Conservation (phyloP, 257 asterid species). For the Capsicum pubescens region DNA sequence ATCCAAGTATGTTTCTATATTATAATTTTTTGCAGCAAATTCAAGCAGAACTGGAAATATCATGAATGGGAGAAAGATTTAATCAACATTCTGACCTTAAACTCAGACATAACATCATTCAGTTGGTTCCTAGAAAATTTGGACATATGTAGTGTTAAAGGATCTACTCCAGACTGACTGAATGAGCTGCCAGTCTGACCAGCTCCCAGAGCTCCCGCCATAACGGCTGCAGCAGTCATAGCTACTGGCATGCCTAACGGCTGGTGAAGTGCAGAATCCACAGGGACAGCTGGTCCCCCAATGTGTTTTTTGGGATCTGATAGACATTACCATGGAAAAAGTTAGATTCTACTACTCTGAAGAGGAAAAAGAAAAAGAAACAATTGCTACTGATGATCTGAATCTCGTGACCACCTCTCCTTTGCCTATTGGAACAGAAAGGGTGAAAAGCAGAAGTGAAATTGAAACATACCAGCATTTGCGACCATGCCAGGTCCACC, state of each 20-base stretch:
- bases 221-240: constrained; percentile 78
- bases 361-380: not conserved
- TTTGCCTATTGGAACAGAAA: not conserved
- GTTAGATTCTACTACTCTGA: not conserved
- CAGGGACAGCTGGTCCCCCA: constrained; percentile 61
- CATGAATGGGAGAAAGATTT: constrained; percentile 21
- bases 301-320: constrained; percentile 69
- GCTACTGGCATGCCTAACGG: constrained; percentile 86
- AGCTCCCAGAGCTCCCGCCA: constrained; percentile 90
- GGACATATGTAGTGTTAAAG: constrained; percentile 80
- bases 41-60: not conserved
- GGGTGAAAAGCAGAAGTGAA: constrained; percentile 21
- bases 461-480: constrained; percentile 59
- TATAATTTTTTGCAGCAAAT: not conserved
- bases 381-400: not conserved
- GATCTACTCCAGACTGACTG: constrained; percentile 70
- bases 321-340: constrained; percentile 26
- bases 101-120: constrained; percentile 64
- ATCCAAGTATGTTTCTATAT: not conserved
- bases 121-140: constrained; percentile 84
- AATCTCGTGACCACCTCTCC: not conserved
- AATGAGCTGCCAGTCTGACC: constrained; percentile 56
- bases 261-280: constrained; percentile 63
- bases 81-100: constrained; percentile 65
- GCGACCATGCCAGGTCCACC: constrained; percentile 84